These are phyloP conservation scores for Diaporthe velutina DNA, from an alignment of 2,329 filamentous ascomycete genomes.

Conservation along the genomic window DNA sequence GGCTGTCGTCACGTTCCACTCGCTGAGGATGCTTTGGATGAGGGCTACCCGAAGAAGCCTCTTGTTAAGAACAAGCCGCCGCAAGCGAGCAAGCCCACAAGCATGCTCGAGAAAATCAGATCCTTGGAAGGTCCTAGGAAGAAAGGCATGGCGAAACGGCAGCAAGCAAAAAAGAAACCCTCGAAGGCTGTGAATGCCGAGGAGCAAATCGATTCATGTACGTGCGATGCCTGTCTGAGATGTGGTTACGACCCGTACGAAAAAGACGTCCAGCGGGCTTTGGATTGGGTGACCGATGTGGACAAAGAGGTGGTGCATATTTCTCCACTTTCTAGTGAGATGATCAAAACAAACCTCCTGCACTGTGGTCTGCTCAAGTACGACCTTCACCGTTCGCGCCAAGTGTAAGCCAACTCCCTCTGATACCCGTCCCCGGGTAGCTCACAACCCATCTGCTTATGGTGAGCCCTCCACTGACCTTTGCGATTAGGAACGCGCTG, in stretches of 20 bases:
- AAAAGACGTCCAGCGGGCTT: not conserved
- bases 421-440: no score
- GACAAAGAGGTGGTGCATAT: not conserved
- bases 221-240: not conserved
- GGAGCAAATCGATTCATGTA: not conserved
- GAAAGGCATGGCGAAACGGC: not conserved
- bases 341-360: not conserved
- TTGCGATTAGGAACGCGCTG: not conserved
- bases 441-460: not conserved
- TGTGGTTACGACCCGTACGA: conserved; percentile 22
- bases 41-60: not conserved
- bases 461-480: not conserved
- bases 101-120: not conserved
- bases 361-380: conserved; percentile 17
- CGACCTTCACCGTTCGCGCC: conserved; percentile 8
- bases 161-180: not conserved
- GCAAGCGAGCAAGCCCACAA: not conserved
- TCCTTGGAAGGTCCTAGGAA: conserved; percentile 4
- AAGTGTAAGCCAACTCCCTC: not conserved
- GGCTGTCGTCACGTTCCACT: not conserved
- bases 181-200: not conserved
- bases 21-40: not conserved
- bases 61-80: not conserved
- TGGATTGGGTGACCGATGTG: not conserved
- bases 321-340: not conserved